phyloP scores from a whole-genome alignment of 768 basidiomycete genomes.

The Pleurotus tuoliensis region DNA sequence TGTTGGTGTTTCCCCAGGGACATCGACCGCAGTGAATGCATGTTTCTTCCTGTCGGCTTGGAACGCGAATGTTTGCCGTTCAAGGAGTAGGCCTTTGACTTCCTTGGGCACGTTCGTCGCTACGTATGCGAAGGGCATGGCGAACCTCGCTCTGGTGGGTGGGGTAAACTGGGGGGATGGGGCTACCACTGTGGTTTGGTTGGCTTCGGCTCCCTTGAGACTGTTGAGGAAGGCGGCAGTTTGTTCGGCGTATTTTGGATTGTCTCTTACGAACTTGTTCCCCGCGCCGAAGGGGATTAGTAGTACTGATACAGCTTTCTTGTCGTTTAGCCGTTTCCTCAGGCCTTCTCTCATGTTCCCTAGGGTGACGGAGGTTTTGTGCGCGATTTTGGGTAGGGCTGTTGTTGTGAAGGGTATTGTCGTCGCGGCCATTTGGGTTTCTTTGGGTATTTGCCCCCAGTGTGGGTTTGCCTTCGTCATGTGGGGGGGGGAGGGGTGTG shows the following conservation, averaged over 20 bases:
- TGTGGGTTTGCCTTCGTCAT: not conserved
- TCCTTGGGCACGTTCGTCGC: not conserved
- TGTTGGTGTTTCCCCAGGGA: not conserved
- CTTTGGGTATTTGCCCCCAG: not conserved
- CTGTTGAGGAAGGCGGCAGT: not conserved
- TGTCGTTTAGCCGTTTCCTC: not conserved
- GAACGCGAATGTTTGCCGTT: not conserved
- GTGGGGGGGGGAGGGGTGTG: not conserved
- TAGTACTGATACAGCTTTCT: not conserved
- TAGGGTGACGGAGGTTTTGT: not conserved
- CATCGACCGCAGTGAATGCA: not conserved
- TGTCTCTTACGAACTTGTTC: not conserved
- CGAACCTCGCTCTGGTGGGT: not conserved
- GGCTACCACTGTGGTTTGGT: not conserved
- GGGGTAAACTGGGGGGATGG: not conserved
- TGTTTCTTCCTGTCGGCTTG: not conserved
- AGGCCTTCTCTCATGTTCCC: not conserved
- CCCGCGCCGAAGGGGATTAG: not conserved
- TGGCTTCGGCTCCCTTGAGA: not conserved
- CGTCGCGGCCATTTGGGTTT: not conserved
- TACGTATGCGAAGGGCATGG: not conserved
- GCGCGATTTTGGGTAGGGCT: not conserved
- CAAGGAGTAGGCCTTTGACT: not conserved
- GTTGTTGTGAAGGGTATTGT: not conserved
- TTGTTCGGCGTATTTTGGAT: not conserved